Base-by-base conservation (phyloP, 805 yeast species). In the Blastobotrys terrestris region DNA sequence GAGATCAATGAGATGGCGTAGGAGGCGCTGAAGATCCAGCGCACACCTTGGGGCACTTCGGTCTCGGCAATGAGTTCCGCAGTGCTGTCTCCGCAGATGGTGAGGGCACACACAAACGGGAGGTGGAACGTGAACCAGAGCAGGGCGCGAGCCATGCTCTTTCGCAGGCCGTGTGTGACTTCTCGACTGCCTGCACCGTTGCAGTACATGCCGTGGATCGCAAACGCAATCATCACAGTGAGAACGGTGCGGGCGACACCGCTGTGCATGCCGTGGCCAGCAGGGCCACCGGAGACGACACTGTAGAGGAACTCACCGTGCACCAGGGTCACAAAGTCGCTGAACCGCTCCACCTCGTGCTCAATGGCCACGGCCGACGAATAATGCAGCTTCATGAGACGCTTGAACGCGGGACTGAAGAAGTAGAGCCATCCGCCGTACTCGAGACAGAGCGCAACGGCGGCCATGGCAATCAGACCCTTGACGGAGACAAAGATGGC, bases 351-450 rank as follows among this genome's bases (percentile, higher is more conserved):
- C 22, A 80, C 83, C 61, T 81, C 85, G 60, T 83, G 87, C 57
- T 81, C 86, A 52, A 83, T 79, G 60, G 80, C 81, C 55, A 81
- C 62, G 1, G 87, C 87, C 0, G 87, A 80, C 8, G 84, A 74
- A 52, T 72, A 74, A 13, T 70, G 72, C 50, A 77, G 62, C 8
- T 70, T 65, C 55, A 81, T 52, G 16, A 64, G n/a, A 35, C 61
- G 70, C 59, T 79, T 79, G 53, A 72, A 66, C 62, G 63, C 56
- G 2, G 85, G 85, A 55, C 76, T 81, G 57, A 72, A 77, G 31
- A 72, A 60, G 1, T 72, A 4, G n/a, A 62, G 44, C 58, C 69
- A 78, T 14, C 60, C 55, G 0, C 61, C 2, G 8, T 73, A 72
- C 56, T 83, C 87, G 11, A 78, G 45, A 13, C 64, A 49, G 22